Conservation (phyloP, 768 basidiomycete genomes). For the Macrolepiota albuminosa region DNA sequence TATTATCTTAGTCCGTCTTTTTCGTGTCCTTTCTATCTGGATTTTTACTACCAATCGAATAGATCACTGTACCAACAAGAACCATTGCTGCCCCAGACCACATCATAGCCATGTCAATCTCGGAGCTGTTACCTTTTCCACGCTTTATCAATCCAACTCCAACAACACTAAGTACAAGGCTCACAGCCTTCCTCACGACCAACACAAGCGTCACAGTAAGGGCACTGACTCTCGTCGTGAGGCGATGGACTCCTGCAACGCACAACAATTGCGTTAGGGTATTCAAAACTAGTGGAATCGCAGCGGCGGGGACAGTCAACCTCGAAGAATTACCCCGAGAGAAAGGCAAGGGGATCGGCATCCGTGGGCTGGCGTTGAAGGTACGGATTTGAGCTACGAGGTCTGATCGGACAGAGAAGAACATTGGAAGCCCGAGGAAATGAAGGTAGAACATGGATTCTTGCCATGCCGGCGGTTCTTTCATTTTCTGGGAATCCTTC, state of each 20-base stretch:
- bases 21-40: slow-evolving; percentile 18
- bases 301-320: slow-evolving; percentile 48
- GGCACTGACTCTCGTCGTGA: slow-evolving; percentile 72
- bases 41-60: slow-evolving; percentile 42
- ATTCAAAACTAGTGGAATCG: slow-evolving; percentile 66
- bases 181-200: slow-evolving; percentile 77
- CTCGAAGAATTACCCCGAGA: background rate
- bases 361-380: slow-evolving; percentile 36
- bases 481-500: background rate
- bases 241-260: slow-evolving; percentile 79
- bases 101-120: slow-evolving; percentile 44
- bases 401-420: slow-evolving; percentile 53
- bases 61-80: slow-evolving; percentile 65
- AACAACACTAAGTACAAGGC: slow-evolving; percentile 66
- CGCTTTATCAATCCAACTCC: slow-evolving; percentile 27
- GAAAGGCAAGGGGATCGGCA: slow-evolving; percentile 14
- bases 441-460: slow-evolving; percentile 93
- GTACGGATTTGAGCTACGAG: slow-evolving; percentile 41
- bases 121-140: slow-evolving; percentile 17
- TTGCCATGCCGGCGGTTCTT: slow-evolving; percentile 51
- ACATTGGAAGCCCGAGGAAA: slow-evolving; percentile 75
- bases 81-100: slow-evolving; percentile 70
- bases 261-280: slow-evolving; percentile 83
- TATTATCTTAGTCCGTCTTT: slow-evolving; percentile 4
- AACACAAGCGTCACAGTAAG: slow-evolving; percentile 77